These are phyloP conservation scores for Metarhizium sp. DNA, from an alignment of 2,329 filamentous ascomycete genomes.

Conservation along the genomic window DNA sequence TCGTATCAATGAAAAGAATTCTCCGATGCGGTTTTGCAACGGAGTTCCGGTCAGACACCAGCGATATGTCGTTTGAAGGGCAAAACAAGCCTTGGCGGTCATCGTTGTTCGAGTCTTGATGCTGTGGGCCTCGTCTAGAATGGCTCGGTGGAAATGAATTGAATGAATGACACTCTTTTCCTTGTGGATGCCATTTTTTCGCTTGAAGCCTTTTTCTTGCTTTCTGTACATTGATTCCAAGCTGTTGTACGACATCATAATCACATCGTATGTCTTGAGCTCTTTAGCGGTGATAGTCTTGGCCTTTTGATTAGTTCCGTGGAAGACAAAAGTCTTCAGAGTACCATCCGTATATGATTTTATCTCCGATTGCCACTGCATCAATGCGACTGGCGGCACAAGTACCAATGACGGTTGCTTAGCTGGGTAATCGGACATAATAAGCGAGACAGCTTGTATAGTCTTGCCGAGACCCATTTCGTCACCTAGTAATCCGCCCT, in stretches of 20 bases:
- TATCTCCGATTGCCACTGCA: conserved; percentile 89
- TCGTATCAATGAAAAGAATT: conserved; percentile 89
- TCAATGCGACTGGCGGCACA: conserved; percentile 84
- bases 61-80: conserved; percentile 76
- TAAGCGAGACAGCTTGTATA: conserved; percentile 92
- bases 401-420: conserved; percentile 77
- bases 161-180: conserved; percentile 73
- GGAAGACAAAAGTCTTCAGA: conserved; percentile 83
- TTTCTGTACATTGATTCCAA: conserved; percentile 89
- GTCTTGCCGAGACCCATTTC: conserved; percentile 99
- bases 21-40: conserved; percentile 92
- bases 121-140: conserved; percentile 90
- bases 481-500: conserved; percentile 84
- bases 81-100: conserved; percentile 92
- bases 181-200: conserved; percentile 71
- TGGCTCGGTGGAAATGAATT: conserved; percentile 80
- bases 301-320: conserved; percentile 75
- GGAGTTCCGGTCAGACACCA: conserved; percentile 96
- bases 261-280: conserved; percentile 77
- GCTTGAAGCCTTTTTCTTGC: conserved; percentile 81
- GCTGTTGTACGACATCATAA: conserved; percentile 94
- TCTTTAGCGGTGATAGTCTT: conserved; percentile 69
- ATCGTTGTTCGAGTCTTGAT: conserved; percentile 87
- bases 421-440: conserved; percentile 94
- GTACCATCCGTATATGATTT: conserved; percentile 75